These are phyloP conservation scores for Gonium pectorale DNA, from an alignment of 139 green algal genomes.

Conservation along the genomic window DNA sequence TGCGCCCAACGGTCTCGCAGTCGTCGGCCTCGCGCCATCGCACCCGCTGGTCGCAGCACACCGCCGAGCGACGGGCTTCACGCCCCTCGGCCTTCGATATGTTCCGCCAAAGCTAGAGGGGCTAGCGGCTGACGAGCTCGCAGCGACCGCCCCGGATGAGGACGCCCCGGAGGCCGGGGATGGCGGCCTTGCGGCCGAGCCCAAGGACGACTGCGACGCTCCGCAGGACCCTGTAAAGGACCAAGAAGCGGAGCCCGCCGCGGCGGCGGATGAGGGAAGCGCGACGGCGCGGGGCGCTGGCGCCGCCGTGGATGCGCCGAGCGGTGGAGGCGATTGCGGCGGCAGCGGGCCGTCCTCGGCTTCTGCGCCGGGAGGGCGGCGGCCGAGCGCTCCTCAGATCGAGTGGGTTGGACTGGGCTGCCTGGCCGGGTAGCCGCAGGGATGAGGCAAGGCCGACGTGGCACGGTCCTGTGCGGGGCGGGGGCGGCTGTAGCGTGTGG, in stretches of 20 bases:
- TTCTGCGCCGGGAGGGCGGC: no score
- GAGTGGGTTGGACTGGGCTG: no score
- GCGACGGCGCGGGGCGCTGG: background rate
- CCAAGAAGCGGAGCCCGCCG: background rate
- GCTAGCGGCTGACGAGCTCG: slow-evolving; percentile 14
- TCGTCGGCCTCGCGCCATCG: slow-evolving; percentile 49
- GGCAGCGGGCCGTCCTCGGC: background rate
- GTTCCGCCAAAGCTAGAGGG: background rate
- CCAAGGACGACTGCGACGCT: background rate
- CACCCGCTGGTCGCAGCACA: slow-evolving; percentile 42
- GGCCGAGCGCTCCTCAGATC: no score
- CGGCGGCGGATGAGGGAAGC: background rate
- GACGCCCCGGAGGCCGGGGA: background rate
- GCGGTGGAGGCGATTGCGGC: background rate
- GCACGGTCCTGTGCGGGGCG: no score
- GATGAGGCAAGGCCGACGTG: no score
- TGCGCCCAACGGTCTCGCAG: slow-evolving; percentile 42
- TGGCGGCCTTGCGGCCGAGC: background rate
- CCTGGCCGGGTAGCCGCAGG: no score
- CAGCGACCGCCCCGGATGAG: background rate
- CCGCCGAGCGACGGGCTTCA: background rate
- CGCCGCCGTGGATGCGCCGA: background rate
- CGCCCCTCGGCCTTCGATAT: background rate
- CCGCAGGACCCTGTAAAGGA: background rate
- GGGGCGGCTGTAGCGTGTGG: no score